Percentiles rank a stretch among this genome's conserved stretches.
Conservation (phyloP, 2,329 filamentous ascomycete genomes). For the Trichoderma afroharzianum region DNA sequence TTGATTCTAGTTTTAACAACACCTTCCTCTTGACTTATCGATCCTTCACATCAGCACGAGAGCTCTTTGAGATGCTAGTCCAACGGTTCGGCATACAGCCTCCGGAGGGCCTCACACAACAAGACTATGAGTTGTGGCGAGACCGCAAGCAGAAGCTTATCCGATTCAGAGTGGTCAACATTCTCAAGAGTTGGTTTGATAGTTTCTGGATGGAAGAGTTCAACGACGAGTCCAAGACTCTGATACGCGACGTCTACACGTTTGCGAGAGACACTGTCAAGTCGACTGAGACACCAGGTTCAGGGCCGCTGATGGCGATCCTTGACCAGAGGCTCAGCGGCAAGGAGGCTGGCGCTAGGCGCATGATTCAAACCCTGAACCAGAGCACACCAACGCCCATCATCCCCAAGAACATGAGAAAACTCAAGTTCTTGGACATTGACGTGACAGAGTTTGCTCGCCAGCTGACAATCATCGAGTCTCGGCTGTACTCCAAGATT, state of each 20-base stretch:
- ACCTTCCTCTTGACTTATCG: slow-evolving; percentile 96
- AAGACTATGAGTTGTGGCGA: slow-evolving; percentile 82
- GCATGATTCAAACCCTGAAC: slow-evolving; percentile 81
- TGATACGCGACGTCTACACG: slow-evolving; percentile 83
- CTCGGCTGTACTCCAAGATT: slow-evolving; percentile 90
- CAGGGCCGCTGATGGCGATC: slow-evolving; percentile 76
- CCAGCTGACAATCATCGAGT: slow-evolving; percentile 95
- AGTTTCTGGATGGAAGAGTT: slow-evolving; percentile 98
- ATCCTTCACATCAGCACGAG: slow-evolving; percentile 86
- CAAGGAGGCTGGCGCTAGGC: slow-evolving; percentile 80
- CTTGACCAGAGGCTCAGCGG: slow-evolving; percentile 86
- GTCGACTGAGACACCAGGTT: slow-evolving; percentile 88
- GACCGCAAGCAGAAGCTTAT: slow-evolving; percentile 96
- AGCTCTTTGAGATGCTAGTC: slow-evolving; percentile 89
- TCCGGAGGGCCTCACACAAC: slow-evolving; percentile 69
- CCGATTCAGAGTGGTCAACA: slow-evolving; percentile 93
- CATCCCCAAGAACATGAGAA: slow-evolving; percentile 98
- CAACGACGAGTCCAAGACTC: slow-evolving; percentile 74
- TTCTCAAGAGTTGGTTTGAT: slow-evolving; percentile 97
- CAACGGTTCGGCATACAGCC: slow-evolving; percentile 91
- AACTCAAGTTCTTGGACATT: slow-evolving; percentile 96
- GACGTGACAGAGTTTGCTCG: slow-evolving; percentile 95
- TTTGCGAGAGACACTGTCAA: slow-evolving; percentile 92
- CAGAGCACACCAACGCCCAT: slow-evolving; percentile 82
- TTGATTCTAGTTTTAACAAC: slow-evolving; percentile 94